Evolutionary conservation across 306 rosid species (phyloP).

Genomic region (Fragaria ananassa): DNA sequence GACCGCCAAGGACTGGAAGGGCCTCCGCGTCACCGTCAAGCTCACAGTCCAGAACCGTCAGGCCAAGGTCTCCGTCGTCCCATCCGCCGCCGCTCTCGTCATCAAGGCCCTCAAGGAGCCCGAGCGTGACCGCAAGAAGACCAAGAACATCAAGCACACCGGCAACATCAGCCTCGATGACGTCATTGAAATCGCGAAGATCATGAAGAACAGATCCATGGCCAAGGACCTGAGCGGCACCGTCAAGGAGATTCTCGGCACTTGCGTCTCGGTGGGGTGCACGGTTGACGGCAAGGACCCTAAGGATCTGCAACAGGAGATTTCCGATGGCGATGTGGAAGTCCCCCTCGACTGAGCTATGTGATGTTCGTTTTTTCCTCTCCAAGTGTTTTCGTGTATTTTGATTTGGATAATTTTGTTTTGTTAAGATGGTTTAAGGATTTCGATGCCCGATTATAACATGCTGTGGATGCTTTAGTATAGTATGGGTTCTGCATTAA

Average conservation of each 20-base stretch:
- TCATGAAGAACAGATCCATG: slow-evolving; percentile 75
- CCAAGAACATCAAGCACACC: slow-evolving; percentile 71
- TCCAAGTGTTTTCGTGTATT: background rate
- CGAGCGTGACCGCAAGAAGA: slow-evolving; percentile 81
- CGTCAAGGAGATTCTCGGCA: slow-evolving; percentile 79
- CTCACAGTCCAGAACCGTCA: slow-evolving; percentile 94
- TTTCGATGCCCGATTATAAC: background rate
- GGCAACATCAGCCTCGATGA: slow-evolving; percentile 83
- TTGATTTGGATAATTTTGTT: slow-evolving; percentile 29
- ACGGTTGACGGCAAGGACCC: slow-evolving; percentile 86
- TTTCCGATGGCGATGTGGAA: slow-evolving; percentile 72
- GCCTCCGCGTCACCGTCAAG: slow-evolving; percentile 79
- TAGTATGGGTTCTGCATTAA: background rate
- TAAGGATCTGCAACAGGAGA: slow-evolving; percentile 83
- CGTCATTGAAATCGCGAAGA: slow-evolving; percentile 82
- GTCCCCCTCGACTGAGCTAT: slow-evolving; percentile 68
- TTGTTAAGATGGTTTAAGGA: slow-evolving; percentile 23
- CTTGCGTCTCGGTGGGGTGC: slow-evolving; percentile 90
- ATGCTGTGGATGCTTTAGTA: no score
- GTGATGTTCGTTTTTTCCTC: background rate
- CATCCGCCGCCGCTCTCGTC: slow-evolving; percentile 89
- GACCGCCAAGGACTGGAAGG: slow-evolving; percentile 96
- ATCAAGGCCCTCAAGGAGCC: slow-evolving; percentile 89
- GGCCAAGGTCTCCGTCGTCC: slow-evolving; percentile 86
- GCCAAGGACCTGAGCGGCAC: slow-evolving; percentile 74